Evolutionary conservation across 2,329 filamentous ascomycete species (phyloP), one percentile per base, ranked within the genome.

Genomic region (Aspergillus flavus): DNA sequence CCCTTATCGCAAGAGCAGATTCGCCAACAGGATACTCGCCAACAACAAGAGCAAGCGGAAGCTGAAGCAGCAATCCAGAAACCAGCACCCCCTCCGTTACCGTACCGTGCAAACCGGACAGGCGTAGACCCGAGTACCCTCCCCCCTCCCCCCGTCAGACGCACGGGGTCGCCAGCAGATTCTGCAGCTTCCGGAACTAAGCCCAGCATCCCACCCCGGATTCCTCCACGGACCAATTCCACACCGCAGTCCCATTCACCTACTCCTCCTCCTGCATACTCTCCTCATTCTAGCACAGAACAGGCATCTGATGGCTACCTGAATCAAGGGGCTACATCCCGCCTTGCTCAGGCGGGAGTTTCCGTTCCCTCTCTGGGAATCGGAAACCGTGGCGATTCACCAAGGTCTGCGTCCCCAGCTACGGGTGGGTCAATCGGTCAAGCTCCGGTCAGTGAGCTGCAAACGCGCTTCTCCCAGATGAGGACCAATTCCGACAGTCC

Each of bases 291-390:
- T 39, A 71, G 64, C 14, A 63, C 75, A 54, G 61, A 76, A 62
- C 59, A 62, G 57, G 77, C 70, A 59, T 73, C 68, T 23, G 73
- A 77, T 45, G 76, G 76, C 16, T 73, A 79, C 55, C 69, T 88
- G 50, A 87, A 88, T 59, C 83, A 86, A 69, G 86, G 83, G 6
- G 89, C 92, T 6, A 75, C 90, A 61, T 84, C 80, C 62, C 85
- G 92, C 48, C 83, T 97, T 10, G 87, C 89, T 12, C 85, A 87
- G 43, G 89, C 91, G 1, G 93, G 93, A 1, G 83, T 97, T 6
- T 91, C 89, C 0, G 92, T 97, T 0, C 90, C 93, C 0, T 90
- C 86, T 0, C 81, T 97, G 4, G 91, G 91, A 6, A 96, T 96
- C 64, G 89, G 87, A 5, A 67, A 36, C 34, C 53, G 59, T 10